Percentiles rank a stretch among this genome's conserved stretches.
Conservation (phyloP, 1,284 basidiomycete genomes). For the Violaceomyces palustris region DNA sequence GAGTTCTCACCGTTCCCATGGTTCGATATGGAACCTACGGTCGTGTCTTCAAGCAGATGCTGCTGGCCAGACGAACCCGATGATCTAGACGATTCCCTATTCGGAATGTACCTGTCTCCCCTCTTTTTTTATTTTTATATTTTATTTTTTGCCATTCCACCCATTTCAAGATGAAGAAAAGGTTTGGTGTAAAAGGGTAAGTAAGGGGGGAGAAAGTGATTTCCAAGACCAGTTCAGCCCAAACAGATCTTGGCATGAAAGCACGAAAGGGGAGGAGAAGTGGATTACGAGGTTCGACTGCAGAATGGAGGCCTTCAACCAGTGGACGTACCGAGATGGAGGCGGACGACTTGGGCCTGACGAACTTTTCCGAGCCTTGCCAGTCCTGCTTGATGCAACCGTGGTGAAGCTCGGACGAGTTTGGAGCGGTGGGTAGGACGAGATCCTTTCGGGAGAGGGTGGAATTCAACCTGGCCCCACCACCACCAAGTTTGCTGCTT, state of each 20-base stretch:
- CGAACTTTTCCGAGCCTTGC: slow-evolving; percentile 33
- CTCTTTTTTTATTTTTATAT: slow-evolving; percentile 15
- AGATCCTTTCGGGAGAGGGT: slow-evolving; percentile 25
- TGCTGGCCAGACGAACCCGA: slow-evolving; percentile 20
- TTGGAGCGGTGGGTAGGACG: no score
- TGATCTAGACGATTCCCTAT: slow-evolving; percentile 36
- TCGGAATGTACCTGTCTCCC: slow-evolving; percentile 49
- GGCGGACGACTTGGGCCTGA: slow-evolving; percentile 21
- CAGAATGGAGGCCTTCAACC: neutral
- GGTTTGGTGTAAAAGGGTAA: no score
- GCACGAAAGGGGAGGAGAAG: neutral
- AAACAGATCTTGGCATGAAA: no score
- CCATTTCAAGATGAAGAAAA: no score
- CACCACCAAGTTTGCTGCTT: slow-evolving; percentile 6
- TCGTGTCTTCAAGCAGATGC: slow-evolving; percentile 35
- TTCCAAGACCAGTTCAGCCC: no score
- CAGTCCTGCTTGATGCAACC: slow-evolving; percentile 40
- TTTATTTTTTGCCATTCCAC: no score
- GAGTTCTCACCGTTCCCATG: slow-evolving; percentile 14
- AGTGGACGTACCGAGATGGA: slow-evolving; percentile 20
- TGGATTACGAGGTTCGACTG: neutral
- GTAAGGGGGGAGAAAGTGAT: no score
- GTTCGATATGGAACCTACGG: slow-evolving; percentile 22
- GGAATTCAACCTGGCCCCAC: neutral
- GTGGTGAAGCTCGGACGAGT: slow-evolving; percentile 9